Evolutionary conservation across 768 basidiomycete species (phyloP).

Genomic region (Kwoniella newhampshirensis): DNA sequence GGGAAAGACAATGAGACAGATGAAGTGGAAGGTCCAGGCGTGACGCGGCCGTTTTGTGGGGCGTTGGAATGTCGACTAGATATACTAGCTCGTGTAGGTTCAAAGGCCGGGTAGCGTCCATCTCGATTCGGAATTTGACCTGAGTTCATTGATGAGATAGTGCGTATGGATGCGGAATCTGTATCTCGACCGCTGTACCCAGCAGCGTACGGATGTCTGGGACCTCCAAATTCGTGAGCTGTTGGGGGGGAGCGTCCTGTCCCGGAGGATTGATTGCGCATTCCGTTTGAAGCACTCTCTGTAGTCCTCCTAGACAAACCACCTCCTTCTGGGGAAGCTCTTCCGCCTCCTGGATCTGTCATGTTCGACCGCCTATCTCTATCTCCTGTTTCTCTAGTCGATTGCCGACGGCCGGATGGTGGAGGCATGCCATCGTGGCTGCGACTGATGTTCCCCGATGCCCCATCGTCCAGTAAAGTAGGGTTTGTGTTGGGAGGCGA

Average conservation of each 20-base stretch:
- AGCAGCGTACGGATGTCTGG: slow-evolving; percentile 17
- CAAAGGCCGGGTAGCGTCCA: slow-evolving; percentile 19
- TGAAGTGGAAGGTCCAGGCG: slow-evolving; percentile 15
- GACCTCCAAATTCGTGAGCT: slow-evolving; percentile 18
- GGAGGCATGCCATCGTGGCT: slow-evolving; percentile 57
- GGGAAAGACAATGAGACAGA: slow-evolving; percentile 4
- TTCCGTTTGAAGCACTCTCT: slow-evolving; percentile 7
- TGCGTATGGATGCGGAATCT: slow-evolving; percentile 24
- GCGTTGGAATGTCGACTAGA: slow-evolving; percentile 8
- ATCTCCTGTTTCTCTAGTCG: slow-evolving; percentile 11
- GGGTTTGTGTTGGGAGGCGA: slow-evolving; percentile 34
- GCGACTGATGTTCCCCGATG: slow-evolving; percentile 58
- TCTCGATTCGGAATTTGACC: slow-evolving; percentile 17
- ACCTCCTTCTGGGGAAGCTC: slow-evolving; percentile 15
- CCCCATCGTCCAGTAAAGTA: slow-evolving; percentile 55
- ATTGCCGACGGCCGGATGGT: slow-evolving; percentile 59
- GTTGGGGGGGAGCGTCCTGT: slow-evolving; percentile 14
- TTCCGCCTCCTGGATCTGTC: slow-evolving; percentile 22
- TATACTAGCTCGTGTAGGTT: slow-evolving; percentile 9
- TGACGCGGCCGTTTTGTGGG: slow-evolving; percentile 10
- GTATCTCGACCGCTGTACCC: slow-evolving; percentile 16
- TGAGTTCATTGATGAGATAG: slow-evolving; percentile 23
- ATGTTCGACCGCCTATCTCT: slow-evolving; percentile 17
- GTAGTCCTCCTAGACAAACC: slow-evolving; percentile 14
- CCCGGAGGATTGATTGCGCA: slow-evolving; percentile 24